Evolutionary conservation across 129 eudicot species (phyloP), one percentile per base, ranked within the genome.

Genomic region (Apium graveolens): DNA sequence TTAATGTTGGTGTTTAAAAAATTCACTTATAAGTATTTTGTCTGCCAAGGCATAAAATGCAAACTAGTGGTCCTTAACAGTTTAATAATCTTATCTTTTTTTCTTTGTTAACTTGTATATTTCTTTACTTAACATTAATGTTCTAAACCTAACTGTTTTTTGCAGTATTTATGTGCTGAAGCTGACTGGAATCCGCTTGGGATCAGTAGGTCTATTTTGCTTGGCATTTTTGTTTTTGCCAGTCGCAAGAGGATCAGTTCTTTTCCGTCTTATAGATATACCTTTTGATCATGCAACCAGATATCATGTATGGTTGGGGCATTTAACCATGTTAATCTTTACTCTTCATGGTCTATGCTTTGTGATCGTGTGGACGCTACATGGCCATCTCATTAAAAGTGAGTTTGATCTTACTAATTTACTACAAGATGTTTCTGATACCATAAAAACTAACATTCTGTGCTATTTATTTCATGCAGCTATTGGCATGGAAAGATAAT

Each of bases 301-400:
- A 82, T 96, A 96, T 66, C 99, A 96, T 70, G 95, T 96, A 38
- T 96, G 99, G 99, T 77, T 96, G 73, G 99, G 99, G 49, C 97
- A 96, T 85, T 92, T 96, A 18, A 92, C 99, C 5, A 90, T 92
- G 99, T 0, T 60, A 17, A 82, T 96, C 74, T 96, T 96, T 71
- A 85, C 97, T 70, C 93, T 92, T 74, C 99, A 96, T 77, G 97
- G 99, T 79, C 79, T 89, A 27, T 83, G 80, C 78, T 96, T 79
- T 76, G 90, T 86, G 51, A 83, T 89, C 5, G 88, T 83, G 5
- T 96, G 99, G 99, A 76, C 89, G 41, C 76, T 90, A 39, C 66
- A 89, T 73, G 97, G 98, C 11, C 83, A 70, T 35, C 89, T 91
- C 68, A 35, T 85, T 84, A 51, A 83, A 87, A 85, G 98, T 94